Evolutionary conservation across 2,329 filamentous ascomycete genomes (phyloP), one percentile per base, ranked within the genome.

Genomic region (Diaporthe sp.): DNA sequence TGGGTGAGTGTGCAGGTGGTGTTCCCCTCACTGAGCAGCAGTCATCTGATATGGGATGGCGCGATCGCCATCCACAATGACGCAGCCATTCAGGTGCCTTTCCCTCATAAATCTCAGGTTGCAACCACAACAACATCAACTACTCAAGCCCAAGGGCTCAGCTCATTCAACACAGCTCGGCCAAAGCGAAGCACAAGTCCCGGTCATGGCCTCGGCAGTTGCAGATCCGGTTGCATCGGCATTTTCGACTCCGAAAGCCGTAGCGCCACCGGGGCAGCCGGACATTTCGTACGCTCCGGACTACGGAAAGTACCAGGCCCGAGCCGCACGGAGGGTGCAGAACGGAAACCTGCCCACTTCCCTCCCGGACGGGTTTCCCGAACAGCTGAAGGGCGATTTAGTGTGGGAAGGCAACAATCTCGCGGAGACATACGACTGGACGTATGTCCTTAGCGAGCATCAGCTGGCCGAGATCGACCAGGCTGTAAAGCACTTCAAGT

Each of bases 231-330:
- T 73, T 12, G 51, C 71, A 10, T 51, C 71, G 22, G 58, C 74
- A 4, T 75, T 71, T 27, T 50, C 66, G 7, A 75, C 74, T 30
- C 71, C 71, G 19, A 47, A 55, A 25, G 74, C 71, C 30, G 58
- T 59, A 2, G 81, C 82, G 2, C 84, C 84, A 2, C 82, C 82
- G 1, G 85, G 86, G 30, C 89, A 91, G 77, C 90, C 90, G 0
- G 90, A 92, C 76, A 92, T 92, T 72, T 81, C 81, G 1, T 92
- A 92, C 78, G 82, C 85, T 1, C 90, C 90, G 0, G 83, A 91
- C 75, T 83, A 83, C 56, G 83, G 86, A 42, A 91, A 88, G 76
- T 92, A 88, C 76, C 82, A 87, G 37, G 85, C 85, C 2, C 86
- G 90, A 6, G 83, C 83, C n/a, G 81, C 86, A 66, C 82, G 83